Conservation (phyloP, 768 basidiomycete species). For the Pleurotus tuoliensis region DNA sequence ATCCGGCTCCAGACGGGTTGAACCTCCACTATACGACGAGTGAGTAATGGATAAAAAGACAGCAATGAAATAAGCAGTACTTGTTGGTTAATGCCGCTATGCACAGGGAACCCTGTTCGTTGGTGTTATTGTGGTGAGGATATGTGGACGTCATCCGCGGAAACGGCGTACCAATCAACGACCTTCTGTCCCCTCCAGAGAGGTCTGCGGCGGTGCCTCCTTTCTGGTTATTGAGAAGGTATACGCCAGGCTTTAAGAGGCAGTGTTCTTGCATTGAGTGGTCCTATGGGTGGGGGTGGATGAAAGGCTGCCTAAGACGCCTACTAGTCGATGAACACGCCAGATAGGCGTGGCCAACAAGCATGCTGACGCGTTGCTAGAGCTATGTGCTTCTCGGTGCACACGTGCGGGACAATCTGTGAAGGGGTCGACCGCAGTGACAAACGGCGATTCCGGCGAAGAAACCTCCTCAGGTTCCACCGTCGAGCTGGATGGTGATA, state of each 20-base stretch:
- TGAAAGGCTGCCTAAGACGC: neutral
- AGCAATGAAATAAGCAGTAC: neutral
- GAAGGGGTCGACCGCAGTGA: no score
- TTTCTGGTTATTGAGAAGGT: neutral
- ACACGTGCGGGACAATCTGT: no score
- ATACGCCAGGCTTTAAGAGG: neutral
- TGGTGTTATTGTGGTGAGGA: neutral
- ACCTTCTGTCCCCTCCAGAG: neutral
- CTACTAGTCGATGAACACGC: no score
- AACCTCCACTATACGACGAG: neutral
- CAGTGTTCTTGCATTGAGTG: neutral
- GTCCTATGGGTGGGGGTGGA: neutral
- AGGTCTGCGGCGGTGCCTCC: neutral
- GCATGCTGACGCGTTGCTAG: no score
- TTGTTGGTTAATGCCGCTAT: neutral
- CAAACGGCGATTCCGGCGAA: no score
- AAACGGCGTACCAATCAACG: neutral
- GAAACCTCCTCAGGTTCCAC: no score
- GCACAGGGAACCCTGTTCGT: neutral
- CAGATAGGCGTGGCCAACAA: no score
- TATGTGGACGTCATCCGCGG: no score
- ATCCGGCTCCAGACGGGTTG: neutral
- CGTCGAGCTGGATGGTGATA: no score
- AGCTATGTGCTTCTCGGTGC: no score
- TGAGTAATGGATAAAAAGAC: neutral